Evolutionary conservation across 2,329 filamentous ascomycete species (phyloP).

Genomic region (Zymoseptoria pseudotritici): DNA sequence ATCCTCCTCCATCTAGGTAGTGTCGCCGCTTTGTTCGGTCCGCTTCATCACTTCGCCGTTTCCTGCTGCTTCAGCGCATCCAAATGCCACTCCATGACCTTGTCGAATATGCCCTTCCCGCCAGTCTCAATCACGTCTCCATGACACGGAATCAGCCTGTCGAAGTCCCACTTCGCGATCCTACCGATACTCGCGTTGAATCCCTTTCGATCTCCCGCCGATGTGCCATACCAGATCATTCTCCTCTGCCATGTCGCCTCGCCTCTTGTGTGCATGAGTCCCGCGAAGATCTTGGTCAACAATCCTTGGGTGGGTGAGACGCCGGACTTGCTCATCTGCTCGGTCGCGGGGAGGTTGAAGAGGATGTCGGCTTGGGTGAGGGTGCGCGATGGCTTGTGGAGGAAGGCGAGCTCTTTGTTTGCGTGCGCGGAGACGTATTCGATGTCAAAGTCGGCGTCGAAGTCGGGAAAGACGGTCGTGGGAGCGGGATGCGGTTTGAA

Average conservation of each 20-base stretch:
- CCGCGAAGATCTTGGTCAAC: conserved; percentile 50
- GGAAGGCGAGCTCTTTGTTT: conserved; percentile 84
- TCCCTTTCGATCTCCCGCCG: conserved; percentile 52
- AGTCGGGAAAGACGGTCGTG: conserved; percentile 60
- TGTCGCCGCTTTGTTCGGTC: background rate
- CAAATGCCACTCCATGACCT: conserved; percentile 79
- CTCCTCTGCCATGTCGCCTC: conserved; percentile 67
- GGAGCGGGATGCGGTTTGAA: conserved; percentile 37
- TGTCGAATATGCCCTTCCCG: conserved; percentile 68
- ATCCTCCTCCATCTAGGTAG: background rate
- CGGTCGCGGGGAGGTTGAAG: conserved; percentile 81
- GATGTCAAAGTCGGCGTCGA: conserved; percentile 75
- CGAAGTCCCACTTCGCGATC: conserved; percentile 77
- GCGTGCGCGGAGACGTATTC: conserved; percentile 74
- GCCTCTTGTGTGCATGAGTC: conserved; percentile 55
- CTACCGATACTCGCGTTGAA: conserved; percentile 63
- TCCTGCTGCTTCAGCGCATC: conserved; percentile 35
- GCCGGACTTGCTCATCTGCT: conserved; percentile 62
- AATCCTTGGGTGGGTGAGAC: conserved; percentile 50
- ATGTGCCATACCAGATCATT: conserved; percentile 70
- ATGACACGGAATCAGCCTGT: conserved; percentile 81
- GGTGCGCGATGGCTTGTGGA: conserved; percentile 69
- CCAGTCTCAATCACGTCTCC: conserved; percentile 75
- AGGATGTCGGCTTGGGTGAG: conserved; percentile 84
- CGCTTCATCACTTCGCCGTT: background rate